phyloP scores from a whole-genome alignment of 2,329 filamentous ascomycete genomes.

The Fusarium algeriense region DNA sequence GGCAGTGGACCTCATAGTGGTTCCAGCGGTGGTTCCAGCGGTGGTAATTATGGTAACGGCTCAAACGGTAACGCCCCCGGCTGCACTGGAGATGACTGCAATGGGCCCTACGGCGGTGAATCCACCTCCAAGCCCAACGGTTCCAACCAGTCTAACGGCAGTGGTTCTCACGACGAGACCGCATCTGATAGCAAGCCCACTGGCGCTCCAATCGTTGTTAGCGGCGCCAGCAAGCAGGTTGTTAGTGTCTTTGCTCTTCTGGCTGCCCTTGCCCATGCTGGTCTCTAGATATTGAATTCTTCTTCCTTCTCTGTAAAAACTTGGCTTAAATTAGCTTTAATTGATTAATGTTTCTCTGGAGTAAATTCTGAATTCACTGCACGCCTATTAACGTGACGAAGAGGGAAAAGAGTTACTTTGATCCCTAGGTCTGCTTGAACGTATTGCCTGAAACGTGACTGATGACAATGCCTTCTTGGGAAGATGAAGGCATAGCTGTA shows the following conservation, averaged over 20 bases:
- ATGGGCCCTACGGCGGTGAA: not conserved
- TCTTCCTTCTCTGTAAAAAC: not conserved
- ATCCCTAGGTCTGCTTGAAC: no score
- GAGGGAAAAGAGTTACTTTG: no score
- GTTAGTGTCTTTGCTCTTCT: slow-evolving; percentile 32
- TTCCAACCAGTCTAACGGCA: not conserved
- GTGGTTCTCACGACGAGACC: not conserved
- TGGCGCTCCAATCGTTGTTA: slow-evolving; percentile 27
- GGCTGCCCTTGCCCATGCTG: slow-evolving; percentile 26
- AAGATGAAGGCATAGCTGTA: no score
- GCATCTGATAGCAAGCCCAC: not conserved
- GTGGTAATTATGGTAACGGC: rapidly evolving
- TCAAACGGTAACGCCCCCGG: not conserved
- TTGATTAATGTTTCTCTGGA: not conserved
- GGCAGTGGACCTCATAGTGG: not conserved
- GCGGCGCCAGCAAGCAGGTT: slow-evolving; percentile 32
- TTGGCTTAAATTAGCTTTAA: not conserved
- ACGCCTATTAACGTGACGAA: no score
- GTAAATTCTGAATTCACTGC: no score
- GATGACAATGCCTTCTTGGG: no score
- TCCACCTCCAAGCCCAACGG: not conserved
- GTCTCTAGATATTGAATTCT: slow-evolving; percentile 17
- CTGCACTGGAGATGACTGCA: not conserved
- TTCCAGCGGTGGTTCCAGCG: not conserved
- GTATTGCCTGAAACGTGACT: no score